Conservation (phyloP, 1,284 basidiomycete genomes). For the Ustilago xerochloae region DNA sequence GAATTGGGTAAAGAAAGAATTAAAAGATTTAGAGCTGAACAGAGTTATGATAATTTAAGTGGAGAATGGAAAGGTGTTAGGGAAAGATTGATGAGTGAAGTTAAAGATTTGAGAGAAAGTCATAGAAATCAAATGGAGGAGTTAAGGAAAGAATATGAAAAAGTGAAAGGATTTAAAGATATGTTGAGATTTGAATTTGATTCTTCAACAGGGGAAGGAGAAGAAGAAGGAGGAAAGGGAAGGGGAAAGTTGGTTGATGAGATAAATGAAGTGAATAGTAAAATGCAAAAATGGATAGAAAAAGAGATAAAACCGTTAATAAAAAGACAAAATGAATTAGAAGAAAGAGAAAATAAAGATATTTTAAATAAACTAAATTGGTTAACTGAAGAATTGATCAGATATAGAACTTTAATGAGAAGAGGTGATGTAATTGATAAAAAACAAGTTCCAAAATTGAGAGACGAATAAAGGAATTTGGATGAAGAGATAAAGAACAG, state of each 20-base stretch:
- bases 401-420: constrained; percentile 44
- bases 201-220: not conserved
- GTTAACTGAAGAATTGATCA: constrained; percentile 34
- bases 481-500: too few species aligned
- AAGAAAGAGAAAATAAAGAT: constrained; percentile 17
- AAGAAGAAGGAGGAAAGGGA: not conserved
- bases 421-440: constrained; percentile 9
- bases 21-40: constrained; percentile 41
- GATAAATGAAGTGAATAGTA: not conserved
- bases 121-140: constrained; percentile 13
- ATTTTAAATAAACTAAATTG: constrained; percentile 11
- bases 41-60: constrained; percentile 46
- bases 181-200: constrained; percentile 10
- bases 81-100: constrained; percentile 42
- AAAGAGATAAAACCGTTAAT: constrained; percentile 21
- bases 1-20: constrained; percentile 55
- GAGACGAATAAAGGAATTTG: too few species aligned
- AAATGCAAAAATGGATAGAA: constrained; percentile 9
- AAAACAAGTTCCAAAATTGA: constrained; percentile 1
- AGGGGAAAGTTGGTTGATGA: constrained; percentile 7
- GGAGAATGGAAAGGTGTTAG: constrained; percentile 53
- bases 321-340: constrained; percentile 7
- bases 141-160: constrained; percentile 21
- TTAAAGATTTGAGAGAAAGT: constrained; percentile 22
- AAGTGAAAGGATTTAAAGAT: constrained; percentile 27